Conservation (phyloP, 371 early-diverging fungal species). For the Mortierella sp. region DNA sequence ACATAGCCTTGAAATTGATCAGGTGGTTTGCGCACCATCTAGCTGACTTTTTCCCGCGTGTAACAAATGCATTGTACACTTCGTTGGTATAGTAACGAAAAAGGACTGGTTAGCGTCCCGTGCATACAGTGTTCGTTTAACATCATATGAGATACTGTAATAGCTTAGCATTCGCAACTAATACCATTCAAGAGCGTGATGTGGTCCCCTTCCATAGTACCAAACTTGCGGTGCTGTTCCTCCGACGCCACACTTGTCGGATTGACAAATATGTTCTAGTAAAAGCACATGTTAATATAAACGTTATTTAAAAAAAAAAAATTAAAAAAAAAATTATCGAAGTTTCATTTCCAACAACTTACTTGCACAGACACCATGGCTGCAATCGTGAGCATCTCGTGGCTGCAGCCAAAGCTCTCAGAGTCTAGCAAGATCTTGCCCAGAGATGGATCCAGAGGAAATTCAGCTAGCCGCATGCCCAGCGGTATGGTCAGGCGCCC, state of each 20-base stretch:
- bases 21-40: constrained; percentile 83
- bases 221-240: constrained; percentile 77
- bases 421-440: constrained; percentile 80
- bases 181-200: constrained; percentile 78
- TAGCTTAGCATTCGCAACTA: too few species aligned
- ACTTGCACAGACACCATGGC: constrained; percentile 87
- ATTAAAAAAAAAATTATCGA: neutral
- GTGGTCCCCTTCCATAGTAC: constrained; percentile 88
- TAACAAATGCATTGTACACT: constrained; percentile 83
- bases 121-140: too few species aligned
- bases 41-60: constrained; percentile 67
- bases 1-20: constrained; percentile 79
- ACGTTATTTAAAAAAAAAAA: neutral
- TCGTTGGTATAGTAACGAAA: neutral
- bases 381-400: constrained; percentile 85
- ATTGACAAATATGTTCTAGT: constrained; percentile 70
- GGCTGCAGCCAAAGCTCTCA: constrained; percentile 73
- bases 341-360: neutral
- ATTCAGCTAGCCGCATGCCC: constrained; percentile 84
- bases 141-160: too few species aligned
- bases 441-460: constrained; percentile 83
- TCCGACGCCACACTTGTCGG: constrained; percentile 65
- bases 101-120: neutral
- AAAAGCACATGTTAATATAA: neutral
- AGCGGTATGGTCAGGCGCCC: constrained; percentile 81